phyloP scores from a whole-genome alignment of 2,329 filamentous ascomycete genomes.

The Dryadomyces sulphureus region DNA sequence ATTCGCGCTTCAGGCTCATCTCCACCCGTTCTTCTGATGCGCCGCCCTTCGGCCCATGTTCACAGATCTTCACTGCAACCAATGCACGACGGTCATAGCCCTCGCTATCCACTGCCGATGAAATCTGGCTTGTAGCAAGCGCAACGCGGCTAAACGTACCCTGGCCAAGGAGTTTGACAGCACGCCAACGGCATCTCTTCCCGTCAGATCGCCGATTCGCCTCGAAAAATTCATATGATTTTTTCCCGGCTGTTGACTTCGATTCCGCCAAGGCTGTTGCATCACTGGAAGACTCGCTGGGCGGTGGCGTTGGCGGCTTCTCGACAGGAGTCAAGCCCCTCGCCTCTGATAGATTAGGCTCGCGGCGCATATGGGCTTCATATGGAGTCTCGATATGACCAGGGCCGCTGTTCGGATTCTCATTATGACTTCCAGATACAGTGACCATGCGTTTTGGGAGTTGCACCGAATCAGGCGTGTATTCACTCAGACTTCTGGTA shows the following conservation, averaged over 20 bases:
- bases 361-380: constrained; percentile 44
- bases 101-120: constrained; percentile 9
- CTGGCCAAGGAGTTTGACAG: constrained; percentile 68
- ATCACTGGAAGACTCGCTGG: constrained; percentile 53
- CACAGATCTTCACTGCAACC: constrained; percentile 89
- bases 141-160: constrained; percentile 94
- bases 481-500: constrained; percentile 81
- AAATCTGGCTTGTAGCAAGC: constrained; percentile 67
- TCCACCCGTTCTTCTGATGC: constrained; percentile 88
- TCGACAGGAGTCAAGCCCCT: constrained; percentile 54
- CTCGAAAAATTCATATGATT: constrained; percentile 49
- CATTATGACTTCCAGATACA: constrained; percentile 45
- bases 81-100: constrained; percentile 56
- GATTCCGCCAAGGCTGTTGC: constrained; percentile 26
- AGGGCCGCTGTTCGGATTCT: constrained; percentile 21
- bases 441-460: constrained; percentile 60
- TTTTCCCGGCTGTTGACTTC: constrained; percentile 21
- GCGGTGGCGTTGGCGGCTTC: constrained; percentile 65
- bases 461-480: constrained; percentile 56
- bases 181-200: constrained; percentile 65
- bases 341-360: constrained; percentile 65
- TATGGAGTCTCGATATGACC: constrained; percentile 1
- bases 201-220: constrained; percentile 50
- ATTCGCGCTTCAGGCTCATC: constrained; percentile 82
- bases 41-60: constrained; percentile 85